Percentiles rank a stretch among this genome's conserved stretches.
Conservation (phyloP, 2,329 filamentous ascomycete genomes). For the Ophiostoma perfectum region DNA sequence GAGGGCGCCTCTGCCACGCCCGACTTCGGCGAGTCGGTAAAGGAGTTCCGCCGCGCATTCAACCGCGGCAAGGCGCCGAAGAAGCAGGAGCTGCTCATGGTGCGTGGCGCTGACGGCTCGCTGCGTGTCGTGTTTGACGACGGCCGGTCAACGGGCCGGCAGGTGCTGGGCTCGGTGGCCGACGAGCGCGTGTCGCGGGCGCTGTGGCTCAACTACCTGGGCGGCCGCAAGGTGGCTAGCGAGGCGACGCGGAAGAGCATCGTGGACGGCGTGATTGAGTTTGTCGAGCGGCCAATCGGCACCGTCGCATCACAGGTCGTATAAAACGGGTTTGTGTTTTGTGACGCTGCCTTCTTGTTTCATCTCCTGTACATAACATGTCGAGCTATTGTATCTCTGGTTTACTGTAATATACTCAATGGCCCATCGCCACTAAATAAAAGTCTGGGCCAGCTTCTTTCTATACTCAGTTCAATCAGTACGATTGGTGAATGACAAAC, state of each 20-base stretch:
- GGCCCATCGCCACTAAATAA: background rate
- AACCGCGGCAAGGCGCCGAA: slow-evolving; percentile 75
- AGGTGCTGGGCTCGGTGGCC: slow-evolving; percentile 61
- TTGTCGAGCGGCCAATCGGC: slow-evolving; percentile 82
- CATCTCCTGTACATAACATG: background rate
- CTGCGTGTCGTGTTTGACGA: slow-evolving; percentile 64
- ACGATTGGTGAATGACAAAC: background rate
- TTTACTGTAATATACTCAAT: background rate
- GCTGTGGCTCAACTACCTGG: slow-evolving; percentile 87
- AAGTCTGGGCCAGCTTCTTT: background rate
- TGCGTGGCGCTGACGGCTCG: slow-evolving; percentile 59
- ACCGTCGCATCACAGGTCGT: slow-evolving; percentile 77
- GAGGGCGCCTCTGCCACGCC: background rate
- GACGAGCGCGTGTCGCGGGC: slow-evolving; percentile 78
- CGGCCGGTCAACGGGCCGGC: slow-evolving; percentile 41
- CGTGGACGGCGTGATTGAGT: slow-evolving; percentile 78
- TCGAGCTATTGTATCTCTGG: background rate
- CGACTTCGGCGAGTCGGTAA: slow-evolving; percentile 67
- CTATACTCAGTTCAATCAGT: background rate
- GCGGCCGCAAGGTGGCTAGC: slow-evolving; percentile 78
- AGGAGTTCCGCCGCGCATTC: slow-evolving; percentile 76
- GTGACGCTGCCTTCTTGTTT: background rate
- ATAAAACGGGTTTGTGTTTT: background rate
- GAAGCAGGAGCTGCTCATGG: slow-evolving; percentile 68
- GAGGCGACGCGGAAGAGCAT: slow-evolving; percentile 75